Base-by-base conservation (phyloP, 2,329 filamentous ascomycete species). In the Colletotrichum cuscutae region DNA sequence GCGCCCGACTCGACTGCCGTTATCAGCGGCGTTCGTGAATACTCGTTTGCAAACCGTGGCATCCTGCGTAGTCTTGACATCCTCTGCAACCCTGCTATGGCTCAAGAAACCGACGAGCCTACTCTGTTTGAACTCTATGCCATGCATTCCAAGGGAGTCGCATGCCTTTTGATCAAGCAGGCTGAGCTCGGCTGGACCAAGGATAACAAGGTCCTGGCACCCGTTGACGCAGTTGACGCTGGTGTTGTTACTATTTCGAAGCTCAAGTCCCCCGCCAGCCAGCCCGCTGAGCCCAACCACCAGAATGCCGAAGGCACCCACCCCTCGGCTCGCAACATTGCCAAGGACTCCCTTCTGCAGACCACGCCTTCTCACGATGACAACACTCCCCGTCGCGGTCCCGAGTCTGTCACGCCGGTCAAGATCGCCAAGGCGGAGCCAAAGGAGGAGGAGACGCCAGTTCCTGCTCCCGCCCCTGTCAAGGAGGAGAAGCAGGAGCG, bases 121-220 rank as follows among this genome's bases (percentile, higher is more conserved):
- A 91, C 92, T 0, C 85, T 98, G 15, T 98, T 99, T 79, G 97
- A 99, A 85, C 88, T 99, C 11, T 99, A 99, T 81, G 93, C 95
- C 37, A 97, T 98, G 93, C 96, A 99, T 82, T 98, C 97, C 12
- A 97, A 95, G 84, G 97, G 97, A 74, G 95, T 98, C n/a, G 95
- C 95, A 22, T 96, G 94, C 78, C 82, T 98, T 65, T 92, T 91
- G 75, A 91, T 99, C 81, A 96, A 93, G 81, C 94, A 96, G 80
- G 90, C 92, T 64, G 96, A 98, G 82, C 87, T 99, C 61, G 97
- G 97, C 35, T 98, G 95, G 95, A 93, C 92, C 77, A 90, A 91
- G 77, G 94, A 98, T 74, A 96, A 95, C 83, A 97, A 97, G 86
- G 94, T 97, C 65, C 86, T 98, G 52, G 86, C 92, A 66, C 89